Evolutionary conservation across 1,284 basidiomycete species (phyloP).

Genomic region (Ustilago hordei): DNA sequence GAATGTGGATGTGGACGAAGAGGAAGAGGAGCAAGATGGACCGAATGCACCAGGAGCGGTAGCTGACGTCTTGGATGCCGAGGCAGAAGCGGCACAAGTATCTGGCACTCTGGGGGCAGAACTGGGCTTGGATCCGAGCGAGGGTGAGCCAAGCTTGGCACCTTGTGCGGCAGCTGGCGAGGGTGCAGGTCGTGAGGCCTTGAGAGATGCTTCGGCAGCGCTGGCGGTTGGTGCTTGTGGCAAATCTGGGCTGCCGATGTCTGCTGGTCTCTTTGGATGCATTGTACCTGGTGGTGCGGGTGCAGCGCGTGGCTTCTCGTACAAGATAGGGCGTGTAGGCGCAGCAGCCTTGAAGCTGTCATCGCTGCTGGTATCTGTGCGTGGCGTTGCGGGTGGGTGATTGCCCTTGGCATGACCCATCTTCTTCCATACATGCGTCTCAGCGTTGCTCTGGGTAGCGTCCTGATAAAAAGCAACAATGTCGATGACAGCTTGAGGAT

Average conservation of each 20-base stretch:
- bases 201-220: slow-evolving; percentile 36
- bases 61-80: slow-evolving; percentile 13
- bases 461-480: slow-evolving; percentile 99
- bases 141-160: slow-evolving; percentile 19
- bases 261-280: slow-evolving; percentile 17
- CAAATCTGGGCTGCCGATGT: slow-evolving; percentile 27
- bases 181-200: slow-evolving; percentile 55
- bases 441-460: slow-evolving; percentile 68
- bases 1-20: slow-evolving; percentile 8
- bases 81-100: slow-evolving; percentile 1
- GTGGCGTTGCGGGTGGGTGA: slow-evolving; percentile 34
- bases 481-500: slow-evolving; percentile 97
- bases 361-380: slow-evolving; percentile 46
- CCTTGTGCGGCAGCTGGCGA: slow-evolving; percentile 19
- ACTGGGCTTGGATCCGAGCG: slow-evolving; percentile 20
- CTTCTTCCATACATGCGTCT: slow-evolving; percentile 70
- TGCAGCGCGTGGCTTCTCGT: slow-evolving; percentile 58
- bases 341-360: slow-evolving; percentile 25
- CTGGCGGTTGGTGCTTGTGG: slow-evolving; percentile 28
- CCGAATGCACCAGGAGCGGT: slow-evolving; percentile 4
- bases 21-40: slow-evolving; percentile 10
- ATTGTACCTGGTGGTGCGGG: slow-evolving; percentile 45
- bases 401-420: slow-evolving; percentile 62
- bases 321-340: slow-evolving; percentile 23
- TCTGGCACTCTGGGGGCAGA: slow-evolving; percentile 9